Base-by-base conservation (phyloP, 2,329 filamentous ascomycete genomes). In the Fusarium camptoceras region DNA sequence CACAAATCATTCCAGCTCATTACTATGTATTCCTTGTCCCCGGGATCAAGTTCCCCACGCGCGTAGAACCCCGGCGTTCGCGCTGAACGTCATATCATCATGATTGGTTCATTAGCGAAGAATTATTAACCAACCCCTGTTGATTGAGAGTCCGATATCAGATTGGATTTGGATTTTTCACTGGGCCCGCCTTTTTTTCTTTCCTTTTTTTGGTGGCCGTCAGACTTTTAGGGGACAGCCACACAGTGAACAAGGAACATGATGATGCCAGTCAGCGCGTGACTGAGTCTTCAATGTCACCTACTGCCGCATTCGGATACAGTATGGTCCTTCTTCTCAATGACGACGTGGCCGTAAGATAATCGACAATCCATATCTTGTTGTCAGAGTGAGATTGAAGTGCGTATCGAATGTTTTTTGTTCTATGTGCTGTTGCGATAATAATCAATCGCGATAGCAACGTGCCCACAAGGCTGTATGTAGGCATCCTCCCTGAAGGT, bases 131-230 rank as follows among this genome's bases (percentile, higher is more conserved):
- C 51, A 20, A 65, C 64, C 78, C 78, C 74, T 80, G 78, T 74
- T 75, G 61, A 72, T 68, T 72, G 66, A 72, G 63, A 70, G 69
- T 59, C 68, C 70, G 74, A 80, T 80, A 80, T 80, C 78, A 80
- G 77, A 79, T 75, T 77, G 67, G 68, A 66, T 71, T 53, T 25
- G 31, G 8, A 37, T 51, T 76, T 70, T 73, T 73, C 73, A 61
- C 54, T 59, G 70, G 70, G 54, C 66, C 70, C 63, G 59, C 55
- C 55, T 65, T 66, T 66, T 65, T 41, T 16, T 28, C 30, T 53
- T 42, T 53, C 49, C 39, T 51, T 42, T 41, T 53, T 51, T 28
- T 41, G 34, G 46, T 66, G 55, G 62, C 48, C 63, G 48, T 65
- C 55, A 68, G 64, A 69, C 39, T 71, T 71, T 71, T 69, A 65